Conservation (phyloP, 306 rosid species). For the Ormosia emarginata region DNA sequence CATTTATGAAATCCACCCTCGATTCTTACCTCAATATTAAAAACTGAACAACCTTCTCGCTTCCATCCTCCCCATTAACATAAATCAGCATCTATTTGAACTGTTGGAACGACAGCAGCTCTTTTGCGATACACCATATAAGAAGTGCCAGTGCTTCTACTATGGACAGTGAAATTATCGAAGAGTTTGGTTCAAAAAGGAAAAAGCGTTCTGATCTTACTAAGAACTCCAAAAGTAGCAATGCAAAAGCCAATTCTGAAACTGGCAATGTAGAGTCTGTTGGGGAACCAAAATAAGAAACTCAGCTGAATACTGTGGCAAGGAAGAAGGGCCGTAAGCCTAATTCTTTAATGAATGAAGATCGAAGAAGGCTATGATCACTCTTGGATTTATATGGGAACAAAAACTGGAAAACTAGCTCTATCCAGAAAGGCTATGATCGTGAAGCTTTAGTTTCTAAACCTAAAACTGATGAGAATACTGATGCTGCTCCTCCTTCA, state of each 20-base stretch:
- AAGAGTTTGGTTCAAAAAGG: slow-evolving; percentile 23
- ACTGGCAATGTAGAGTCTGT: slow-evolving; percentile 16
- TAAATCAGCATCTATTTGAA: too few species aligned
- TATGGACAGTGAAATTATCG: slow-evolving; percentile 2
- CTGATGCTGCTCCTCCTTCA: neutral
- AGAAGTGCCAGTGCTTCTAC: neutral
- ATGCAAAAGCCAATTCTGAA: slow-evolving; percentile 21
- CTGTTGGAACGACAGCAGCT: too few species aligned
- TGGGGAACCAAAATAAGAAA: slow-evolving; percentile 28
- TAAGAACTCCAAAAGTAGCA: slow-evolving; percentile 29
- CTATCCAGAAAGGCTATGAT: slow-evolving; percentile 21
- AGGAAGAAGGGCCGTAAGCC: slow-evolving; percentile 69
- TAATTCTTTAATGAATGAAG: slow-evolving; percentile 65
- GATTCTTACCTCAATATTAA: too few species aligned
- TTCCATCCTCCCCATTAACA: too few species aligned
- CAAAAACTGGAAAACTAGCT: slow-evolving; percentile 25
- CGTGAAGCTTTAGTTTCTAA: slow-evolving; percentile 19
- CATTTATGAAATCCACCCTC: too few species aligned
- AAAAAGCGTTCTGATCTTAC: slow-evolving; percentile 15
- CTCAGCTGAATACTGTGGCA: slow-evolving; percentile 35
- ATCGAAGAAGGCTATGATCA: slow-evolving; percentile 62
- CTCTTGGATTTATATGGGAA: slow-evolving; percentile 38
- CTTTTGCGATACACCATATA: too few species aligned
- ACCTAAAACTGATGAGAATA: slow-evolving; percentile 24
- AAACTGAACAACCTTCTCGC: too few species aligned